phyloP scores from a whole-genome alignment of 192 early-diverging fungal genomes.

The Chytriomyces sp. region DNA sequence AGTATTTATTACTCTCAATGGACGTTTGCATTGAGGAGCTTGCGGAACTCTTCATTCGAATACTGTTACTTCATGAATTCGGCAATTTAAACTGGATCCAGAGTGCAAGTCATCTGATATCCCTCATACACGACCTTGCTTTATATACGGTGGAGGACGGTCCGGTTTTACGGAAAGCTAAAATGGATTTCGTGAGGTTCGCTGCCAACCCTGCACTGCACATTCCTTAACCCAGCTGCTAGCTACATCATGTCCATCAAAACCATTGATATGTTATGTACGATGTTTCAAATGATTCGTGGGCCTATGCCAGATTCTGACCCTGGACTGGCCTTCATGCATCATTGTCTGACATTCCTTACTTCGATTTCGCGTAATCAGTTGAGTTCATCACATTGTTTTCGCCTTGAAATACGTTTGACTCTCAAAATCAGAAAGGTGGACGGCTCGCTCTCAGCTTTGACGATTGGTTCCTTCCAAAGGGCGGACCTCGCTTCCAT shows the following conservation, averaged over 20 bases:
- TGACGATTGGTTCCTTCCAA: slow-evolving; percentile 1
- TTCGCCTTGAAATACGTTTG: too few relatives aligned
- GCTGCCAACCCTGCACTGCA: not conserved
- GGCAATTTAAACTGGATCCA: not conserved
- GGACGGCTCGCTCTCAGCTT: not conserved
- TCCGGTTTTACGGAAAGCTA: not conserved
- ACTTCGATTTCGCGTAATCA: too few relatives aligned
- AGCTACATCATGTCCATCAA: slow-evolving; percentile 32
- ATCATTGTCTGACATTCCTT: too few relatives aligned
- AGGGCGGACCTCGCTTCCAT: not conserved
- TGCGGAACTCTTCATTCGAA: slow-evolving; percentile 14
- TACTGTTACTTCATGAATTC: slow-evolving; percentile 14
- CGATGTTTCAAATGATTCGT: not conserved
- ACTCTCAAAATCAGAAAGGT: not conserved
- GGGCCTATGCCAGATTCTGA: slow-evolving; percentile 14
- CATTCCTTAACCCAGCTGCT: not conserved
- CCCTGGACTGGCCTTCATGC: too few relatives aligned
- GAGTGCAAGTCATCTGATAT: not conserved
- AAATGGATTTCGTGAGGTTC: slow-evolving; percentile 28
- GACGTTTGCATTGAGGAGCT: slow-evolving; percentile 26
- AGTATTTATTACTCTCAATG: slow-evolving; percentile 24
- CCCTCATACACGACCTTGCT: not conserved
- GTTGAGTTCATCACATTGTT: too few relatives aligned
- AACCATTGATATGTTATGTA: slow-evolving; percentile 18
- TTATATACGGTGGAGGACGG: not conserved